Evolutionary conservation across 257 asterid species (phyloP).

Genomic region (Solanum chiquidenum): DNA sequence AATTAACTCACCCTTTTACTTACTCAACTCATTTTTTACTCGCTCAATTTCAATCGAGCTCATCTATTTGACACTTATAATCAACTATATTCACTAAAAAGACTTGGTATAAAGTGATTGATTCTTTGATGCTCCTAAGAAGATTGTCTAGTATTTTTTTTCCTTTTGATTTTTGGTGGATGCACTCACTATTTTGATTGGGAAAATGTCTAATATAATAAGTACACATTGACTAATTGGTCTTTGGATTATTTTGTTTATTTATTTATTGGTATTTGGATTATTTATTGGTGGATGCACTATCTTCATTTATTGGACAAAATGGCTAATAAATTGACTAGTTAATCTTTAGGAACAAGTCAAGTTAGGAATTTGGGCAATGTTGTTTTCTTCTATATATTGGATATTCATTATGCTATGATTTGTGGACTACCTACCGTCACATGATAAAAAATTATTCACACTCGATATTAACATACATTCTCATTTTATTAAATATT

Average conservation of each 20-base stretch:
- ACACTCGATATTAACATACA: too few species aligned
- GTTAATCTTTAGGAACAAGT: not conserved
- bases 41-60: not conserved
- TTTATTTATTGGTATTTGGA: not conserved
- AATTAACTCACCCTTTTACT: not conserved
- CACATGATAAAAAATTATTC: too few species aligned
- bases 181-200: not conserved
- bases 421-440: not conserved
- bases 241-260: not conserved
- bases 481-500: too few species aligned
- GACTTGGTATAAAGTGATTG: not conserved
- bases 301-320: not conserved
- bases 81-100: not conserved
- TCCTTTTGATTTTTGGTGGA: not conserved
- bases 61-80: too few species aligned
- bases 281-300: not conserved
- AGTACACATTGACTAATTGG: not conserved
- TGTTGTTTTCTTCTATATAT: not conserved
- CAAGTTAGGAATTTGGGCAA: not conserved
- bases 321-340: not conserved
- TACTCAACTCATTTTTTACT: not conserved
- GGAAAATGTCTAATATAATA: not conserved
- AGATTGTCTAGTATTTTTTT: not conserved
- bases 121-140: not conserved
- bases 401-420: not conserved